phyloP scores from a whole-genome alignment of 108 stramenopile genomes.

The Stephanodiscus minutulus region DNA sequence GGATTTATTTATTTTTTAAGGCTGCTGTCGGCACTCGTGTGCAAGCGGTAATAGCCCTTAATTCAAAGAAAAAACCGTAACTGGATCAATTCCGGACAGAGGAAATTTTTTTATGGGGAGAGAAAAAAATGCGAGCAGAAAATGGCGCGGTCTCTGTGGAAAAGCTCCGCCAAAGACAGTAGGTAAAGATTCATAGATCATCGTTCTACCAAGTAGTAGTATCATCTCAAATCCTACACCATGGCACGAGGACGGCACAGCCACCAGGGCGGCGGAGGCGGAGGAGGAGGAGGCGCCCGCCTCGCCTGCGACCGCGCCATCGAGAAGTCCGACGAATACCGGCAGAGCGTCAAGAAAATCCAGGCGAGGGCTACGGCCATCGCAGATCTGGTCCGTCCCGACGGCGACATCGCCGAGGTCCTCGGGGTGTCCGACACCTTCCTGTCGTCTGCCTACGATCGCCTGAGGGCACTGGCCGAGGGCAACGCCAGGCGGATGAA shows the following conservation, averaged over 20 bases:
- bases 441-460: conserved; percentile 39
- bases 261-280: conserved; percentile 15
- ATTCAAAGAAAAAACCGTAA: no score
- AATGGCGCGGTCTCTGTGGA: no score
- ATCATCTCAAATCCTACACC: neutral
- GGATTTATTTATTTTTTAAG: no score
- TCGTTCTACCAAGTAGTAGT: no score
- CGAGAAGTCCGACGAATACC: conserved; percentile 47
- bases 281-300: conserved; percentile 37
- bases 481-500: conserved; percentile 52
- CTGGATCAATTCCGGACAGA: no score
- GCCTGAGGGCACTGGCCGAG: conserved; percentile 54
- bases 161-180: no score
- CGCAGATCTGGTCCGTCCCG: conserved; percentile 47
- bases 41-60: no score
- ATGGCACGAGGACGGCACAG: conserved; percentile 13
- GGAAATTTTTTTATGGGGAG: no score
- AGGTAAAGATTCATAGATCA: no score
- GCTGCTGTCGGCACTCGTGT: no score
- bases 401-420: conserved; percentile 43
- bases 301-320: conserved; percentile 38
- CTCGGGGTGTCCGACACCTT: conserved; percentile 33
- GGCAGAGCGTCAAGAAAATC: conserved; percentile 36
- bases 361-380: conserved; percentile 34
- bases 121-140: no score